Evolutionary conservation across 2,329 filamentous ascomycete species (phyloP), one percentile per base, ranked within the genome.

Genomic region (Blastomyces gilchristii): DNA sequence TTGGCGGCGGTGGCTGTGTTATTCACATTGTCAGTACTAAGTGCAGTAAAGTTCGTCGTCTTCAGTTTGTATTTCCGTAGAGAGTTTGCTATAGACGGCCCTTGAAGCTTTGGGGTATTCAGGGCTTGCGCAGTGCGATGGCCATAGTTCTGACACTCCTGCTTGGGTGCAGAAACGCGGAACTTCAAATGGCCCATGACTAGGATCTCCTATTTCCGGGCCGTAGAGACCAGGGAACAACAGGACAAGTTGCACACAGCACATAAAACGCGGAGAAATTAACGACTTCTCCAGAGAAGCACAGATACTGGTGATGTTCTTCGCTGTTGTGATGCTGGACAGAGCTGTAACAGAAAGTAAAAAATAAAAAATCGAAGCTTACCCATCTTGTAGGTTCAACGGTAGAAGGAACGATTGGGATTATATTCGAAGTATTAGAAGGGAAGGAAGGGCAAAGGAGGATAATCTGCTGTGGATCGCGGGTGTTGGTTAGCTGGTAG

Each of bases 1-100:
- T 72, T 71, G 61, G 67, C 67, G 59, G 74, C 67, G 58, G 72
- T 68, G 67, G 72, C 70, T 67, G 72, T 68, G 58, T 69, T 71
- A 66, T 70, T 39, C 53, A 56, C 70, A 69, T 68, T 73, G 70
- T 70, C 63, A 73, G 72, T 63, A 68, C 71, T 67, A 67, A 68
- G 58, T 54, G 67, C 64, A 66, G 18, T 9, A 8, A 58, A 63
- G 59, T 66, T 59, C 50, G 65, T 57, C 53, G 52, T 31, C 37
- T 67, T 62, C 49, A 66, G 63, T 43, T 60, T 50, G 62, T 47
- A 50, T 56, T 58, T 64, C 58, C 58, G 25, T 65, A 65, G 50
- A 59, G 63, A 41, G 58, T 61, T 12, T 25, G 50, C 28, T 3
- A 9, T 12, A n/a, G 66, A 65, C 62, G 63, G 63, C 61, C 64